These are phyloP conservation scores for Fomitopsis betulina DNA, from an alignment of 1,284 basidiomycete genomes.

Conservation along the genomic window DNA sequence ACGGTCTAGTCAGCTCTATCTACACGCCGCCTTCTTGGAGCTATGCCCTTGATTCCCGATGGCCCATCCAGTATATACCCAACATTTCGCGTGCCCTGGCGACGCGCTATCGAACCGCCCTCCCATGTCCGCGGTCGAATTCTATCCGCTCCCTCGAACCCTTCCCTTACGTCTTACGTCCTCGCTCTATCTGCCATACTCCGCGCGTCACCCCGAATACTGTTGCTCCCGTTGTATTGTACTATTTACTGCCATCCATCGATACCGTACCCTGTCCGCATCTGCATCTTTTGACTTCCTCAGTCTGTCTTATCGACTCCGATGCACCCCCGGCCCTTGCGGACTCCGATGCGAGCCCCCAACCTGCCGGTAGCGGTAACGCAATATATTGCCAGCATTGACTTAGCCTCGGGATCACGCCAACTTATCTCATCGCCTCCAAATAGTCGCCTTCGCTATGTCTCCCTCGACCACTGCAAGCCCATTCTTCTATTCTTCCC, in stretches of 20 bases:
- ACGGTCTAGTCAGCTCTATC: neutral
- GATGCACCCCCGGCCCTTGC: neutral
- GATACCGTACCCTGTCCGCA: neutral
- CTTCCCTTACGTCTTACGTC: neutral
- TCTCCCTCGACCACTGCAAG: neutral
- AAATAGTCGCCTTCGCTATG: neutral
- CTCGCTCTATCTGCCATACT: neutral
- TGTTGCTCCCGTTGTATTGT: neutral
- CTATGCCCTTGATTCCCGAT: slow-evolving; percentile 1
- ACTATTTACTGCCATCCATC: neutral
- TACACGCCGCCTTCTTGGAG: neutral
- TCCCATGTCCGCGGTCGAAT: neutral
- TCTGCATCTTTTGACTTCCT: neutral
- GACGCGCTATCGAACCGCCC: slow-evolving; percentile 1
- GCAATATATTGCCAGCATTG: neutral
- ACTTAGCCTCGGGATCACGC: neutral
- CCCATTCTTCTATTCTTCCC: neutral
- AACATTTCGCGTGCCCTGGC: neutral
- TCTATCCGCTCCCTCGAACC: neutral
- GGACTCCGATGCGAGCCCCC: neutral
- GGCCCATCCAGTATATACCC: neutral
- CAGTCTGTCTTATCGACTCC: neutral
- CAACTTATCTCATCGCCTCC: neutral
- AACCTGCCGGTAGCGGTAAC: neutral
- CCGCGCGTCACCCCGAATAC: neutral